These are phyloP conservation scores for Erigeron canadensis DNA, from an alignment of 129 eudicot species.

Conservation along the genomic window DNA sequence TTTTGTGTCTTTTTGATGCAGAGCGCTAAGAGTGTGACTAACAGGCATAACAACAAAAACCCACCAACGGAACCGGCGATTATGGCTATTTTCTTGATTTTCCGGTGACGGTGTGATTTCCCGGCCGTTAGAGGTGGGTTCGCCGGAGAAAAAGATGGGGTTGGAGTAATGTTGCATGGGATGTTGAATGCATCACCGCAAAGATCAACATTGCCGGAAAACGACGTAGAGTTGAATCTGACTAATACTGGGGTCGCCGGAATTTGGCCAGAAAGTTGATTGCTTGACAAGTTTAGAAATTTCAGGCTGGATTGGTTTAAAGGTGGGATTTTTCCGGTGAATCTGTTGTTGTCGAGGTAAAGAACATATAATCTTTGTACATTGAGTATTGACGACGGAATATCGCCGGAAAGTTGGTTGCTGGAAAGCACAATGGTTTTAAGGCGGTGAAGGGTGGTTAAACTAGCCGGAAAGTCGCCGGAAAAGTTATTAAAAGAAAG, in stretches of 20 bases:
- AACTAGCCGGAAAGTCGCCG: constrained; percentile 59
- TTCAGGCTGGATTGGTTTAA: constrained; percentile 55
- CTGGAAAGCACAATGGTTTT: constrained; percentile 61
- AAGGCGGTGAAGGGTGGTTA: constrained; percentile 66
- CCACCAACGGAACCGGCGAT: constrained; percentile 50
- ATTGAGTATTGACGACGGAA: constrained; percentile 48
- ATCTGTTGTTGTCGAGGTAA: constrained; percentile 61
- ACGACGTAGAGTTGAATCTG: constrained; percentile 61
- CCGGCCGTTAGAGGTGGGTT: constrained; percentile 5
- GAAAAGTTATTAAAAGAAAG: constrained; percentile 59
- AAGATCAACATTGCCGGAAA: constrained; percentile 48
- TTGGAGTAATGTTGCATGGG: constrained; percentile 41
- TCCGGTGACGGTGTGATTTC: constrained; percentile 29
- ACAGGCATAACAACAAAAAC: constrained; percentile 30
- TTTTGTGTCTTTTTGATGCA: constrained; percentile 14
- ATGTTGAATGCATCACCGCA: constrained; percentile 50
- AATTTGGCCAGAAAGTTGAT: constrained; percentile 62
- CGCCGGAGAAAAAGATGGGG: constrained; percentile 37
- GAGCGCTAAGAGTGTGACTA: constrained; percentile 23
- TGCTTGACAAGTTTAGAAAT: constrained; percentile 65
- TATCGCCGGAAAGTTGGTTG: constrained; percentile 54
- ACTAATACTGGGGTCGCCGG: constrained; percentile 56
- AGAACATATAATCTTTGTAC: constrained; percentile 56
- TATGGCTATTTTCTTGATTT: constrained; percentile 39
- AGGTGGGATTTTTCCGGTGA: constrained; percentile 68